These are phyloP conservation scores for Leccinum longicurvipes DNA, from an alignment of 768 basidiomycete species.

Conservation along the genomic window DNA sequence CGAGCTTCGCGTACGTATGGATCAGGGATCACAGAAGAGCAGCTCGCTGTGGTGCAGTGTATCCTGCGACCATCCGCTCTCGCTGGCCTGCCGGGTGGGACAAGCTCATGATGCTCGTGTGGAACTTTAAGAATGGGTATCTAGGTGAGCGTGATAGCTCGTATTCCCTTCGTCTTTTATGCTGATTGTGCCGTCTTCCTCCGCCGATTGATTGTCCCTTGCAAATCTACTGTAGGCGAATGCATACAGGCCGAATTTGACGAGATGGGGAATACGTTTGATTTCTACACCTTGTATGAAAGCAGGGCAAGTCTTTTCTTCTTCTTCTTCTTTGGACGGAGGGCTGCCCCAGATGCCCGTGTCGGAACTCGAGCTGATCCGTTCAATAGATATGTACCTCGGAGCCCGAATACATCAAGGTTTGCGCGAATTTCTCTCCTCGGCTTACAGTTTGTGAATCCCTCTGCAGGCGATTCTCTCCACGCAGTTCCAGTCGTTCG, in stretches of 20 bases:
- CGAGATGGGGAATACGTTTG: conserved; percentile 23
- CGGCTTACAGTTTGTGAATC: background rate
- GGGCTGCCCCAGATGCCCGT: no score
- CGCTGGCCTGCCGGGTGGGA: conserved; percentile 47
- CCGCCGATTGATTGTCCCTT: background rate
- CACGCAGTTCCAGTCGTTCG: conserved; percentile 35
- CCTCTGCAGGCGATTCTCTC: conserved; percentile 34
- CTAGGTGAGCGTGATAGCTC: conserved; percentile 34
- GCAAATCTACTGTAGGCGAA: background rate
- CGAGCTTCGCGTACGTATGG: conserved; percentile 37
- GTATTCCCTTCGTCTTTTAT: no score
- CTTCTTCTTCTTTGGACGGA: background rate
- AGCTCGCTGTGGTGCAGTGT: conserved; percentile 42
- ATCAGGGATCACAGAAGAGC: conserved; percentile 45
- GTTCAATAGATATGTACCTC: conserved; percentile 32
- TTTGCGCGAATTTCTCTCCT: background rate
- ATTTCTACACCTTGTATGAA: conserved; percentile 25
- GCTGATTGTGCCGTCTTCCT: background rate
- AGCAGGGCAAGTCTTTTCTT: conserved; percentile 18
- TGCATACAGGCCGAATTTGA: background rate
- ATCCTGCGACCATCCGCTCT: conserved; percentile 39
- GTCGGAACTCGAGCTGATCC: background rate
- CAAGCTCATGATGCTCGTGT: conserved; percentile 36
- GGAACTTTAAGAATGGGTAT: conserved; percentile 44
- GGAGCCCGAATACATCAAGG: conserved; percentile 42